These are phyloP conservation scores for Malus hybrid DNA, from an alignment of 331 rosid genomes.

Conservation along the genomic window DNA sequence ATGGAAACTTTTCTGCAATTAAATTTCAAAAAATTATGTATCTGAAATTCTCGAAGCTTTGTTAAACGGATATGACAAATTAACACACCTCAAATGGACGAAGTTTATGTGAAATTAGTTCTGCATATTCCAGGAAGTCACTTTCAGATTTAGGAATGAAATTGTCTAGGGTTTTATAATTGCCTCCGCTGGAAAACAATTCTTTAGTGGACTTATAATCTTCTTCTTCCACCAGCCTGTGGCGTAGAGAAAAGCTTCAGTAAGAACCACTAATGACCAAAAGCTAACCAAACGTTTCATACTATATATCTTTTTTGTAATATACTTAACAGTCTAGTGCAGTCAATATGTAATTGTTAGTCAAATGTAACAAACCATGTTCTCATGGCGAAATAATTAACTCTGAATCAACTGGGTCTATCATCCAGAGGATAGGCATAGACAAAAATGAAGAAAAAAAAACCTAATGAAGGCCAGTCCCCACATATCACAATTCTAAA, in stretches of 20 bases:
- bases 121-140: slow-evolving; percentile 87
- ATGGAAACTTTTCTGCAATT: slow-evolving; percentile 81
- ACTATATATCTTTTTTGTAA: not conserved
- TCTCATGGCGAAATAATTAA: not conserved
- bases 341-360: not conserved
- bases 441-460: not conserved
- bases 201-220: slow-evolving; percentile 80
- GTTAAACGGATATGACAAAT: not conserved
- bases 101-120: slow-evolving; percentile 65
- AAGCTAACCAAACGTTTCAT: not conserved
- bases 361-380: not conserved
- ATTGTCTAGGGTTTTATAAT: slow-evolving; percentile 64
- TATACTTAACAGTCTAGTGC: not conserved
- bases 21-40: not conserved
- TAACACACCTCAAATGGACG: slow-evolving; percentile 56
- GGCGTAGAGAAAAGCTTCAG: slow-evolving; percentile 6
- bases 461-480: not conserved
- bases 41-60: not conserved
- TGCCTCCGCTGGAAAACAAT: slow-evolving; percentile 41
- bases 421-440: not conserved
- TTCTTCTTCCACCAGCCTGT: slow-evolving; percentile 86
- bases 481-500: not conserved
- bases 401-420: not conserved
- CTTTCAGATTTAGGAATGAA: slow-evolving; percentile 89
- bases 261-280: not conserved